phyloP scores from a whole-genome alignment of 805 yeast species.

The Ogataea angusta region DNA sequence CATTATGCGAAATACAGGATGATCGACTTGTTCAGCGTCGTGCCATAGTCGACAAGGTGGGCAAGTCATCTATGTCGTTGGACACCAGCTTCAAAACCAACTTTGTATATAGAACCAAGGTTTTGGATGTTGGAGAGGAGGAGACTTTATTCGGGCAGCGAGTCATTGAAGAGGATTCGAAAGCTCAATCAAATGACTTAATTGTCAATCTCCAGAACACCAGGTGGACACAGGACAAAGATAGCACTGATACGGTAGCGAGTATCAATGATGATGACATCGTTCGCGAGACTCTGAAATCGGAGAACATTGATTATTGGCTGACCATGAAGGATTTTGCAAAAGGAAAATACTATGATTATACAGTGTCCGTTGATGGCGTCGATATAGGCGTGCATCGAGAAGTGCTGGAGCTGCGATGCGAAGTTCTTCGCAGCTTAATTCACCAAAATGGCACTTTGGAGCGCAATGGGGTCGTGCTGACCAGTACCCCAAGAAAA shows the following conservation, averaged over 20 bases:
- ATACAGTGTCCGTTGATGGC: slow-evolving; percentile 14
- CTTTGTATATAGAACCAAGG: slow-evolving; percentile 11
- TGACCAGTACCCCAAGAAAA: not conserved
- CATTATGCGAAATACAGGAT: slow-evolving; percentile 33
- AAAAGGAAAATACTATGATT: slow-evolving; percentile 15
- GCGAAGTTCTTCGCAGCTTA: slow-evolving; percentile 6
- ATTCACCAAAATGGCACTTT: not conserved
- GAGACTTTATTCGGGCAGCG: slow-evolving; percentile 1
- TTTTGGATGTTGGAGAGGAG: slow-evolving; percentile 4
- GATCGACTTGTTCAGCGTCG: slow-evolving; percentile 10
- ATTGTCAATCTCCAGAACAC: slow-evolving; percentile 1
- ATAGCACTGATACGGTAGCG: not conserved
- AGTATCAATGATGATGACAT: not conserved
- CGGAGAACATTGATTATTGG: slow-evolving; percentile 30
- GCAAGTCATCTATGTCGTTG: not conserved
- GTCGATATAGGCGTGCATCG: slow-evolving; percentile 16
- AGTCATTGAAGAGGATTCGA: slow-evolving; percentile 2
- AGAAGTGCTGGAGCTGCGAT: slow-evolving; percentile 15
- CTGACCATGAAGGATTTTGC: slow-evolving; percentile 18
- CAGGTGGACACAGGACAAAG: slow-evolving; percentile 18
- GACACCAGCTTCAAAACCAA: slow-evolving; percentile 14
- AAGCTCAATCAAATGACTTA: slow-evolving; percentile 7
- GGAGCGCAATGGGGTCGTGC: slow-evolving; percentile 13
- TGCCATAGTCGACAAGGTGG: slow-evolving; percentile 5
- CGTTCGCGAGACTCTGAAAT: slow-evolving; percentile 36